Conservation (phyloP, 352 stramenopile genomes). For the Phytophthora meadii region DNA sequence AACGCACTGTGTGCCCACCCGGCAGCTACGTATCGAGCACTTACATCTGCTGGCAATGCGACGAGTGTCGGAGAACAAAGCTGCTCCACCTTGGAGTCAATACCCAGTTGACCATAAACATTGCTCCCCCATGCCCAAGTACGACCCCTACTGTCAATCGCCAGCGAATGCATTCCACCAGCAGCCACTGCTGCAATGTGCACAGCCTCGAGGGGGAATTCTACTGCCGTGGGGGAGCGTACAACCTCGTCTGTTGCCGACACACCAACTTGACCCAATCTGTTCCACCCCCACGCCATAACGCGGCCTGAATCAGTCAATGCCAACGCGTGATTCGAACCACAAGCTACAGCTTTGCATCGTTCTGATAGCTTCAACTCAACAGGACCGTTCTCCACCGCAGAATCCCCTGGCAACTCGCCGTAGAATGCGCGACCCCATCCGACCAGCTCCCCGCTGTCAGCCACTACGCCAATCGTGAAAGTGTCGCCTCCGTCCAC, state of each 20-base stretch:
- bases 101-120: slow-evolving; percentile 61
- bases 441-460: slow-evolving; percentile 45
- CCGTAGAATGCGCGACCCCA: slow-evolving; percentile 79
- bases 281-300: slow-evolving; percentile 68
- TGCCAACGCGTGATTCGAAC: slow-evolving; percentile 63
- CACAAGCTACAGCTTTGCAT: slow-evolving; percentile 57
- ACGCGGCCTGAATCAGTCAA: slow-evolving; percentile 48
- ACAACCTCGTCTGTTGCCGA: slow-evolving; percentile 17
- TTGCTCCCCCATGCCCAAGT: slow-evolving; percentile 81
- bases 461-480: slow-evolving; percentile 45
- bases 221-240: slow-evolving; percentile 32
- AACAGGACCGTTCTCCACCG: neutral
- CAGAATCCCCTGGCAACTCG: slow-evolving; percentile 38
- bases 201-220: slow-evolving; percentile 24
- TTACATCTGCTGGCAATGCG: slow-evolving; percentile 6
- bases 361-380: slow-evolving; percentile 31
- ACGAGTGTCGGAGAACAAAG: slow-evolving; percentile 17
- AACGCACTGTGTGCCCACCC: slow-evolving; percentile 66
- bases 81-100: slow-evolving; percentile 13
- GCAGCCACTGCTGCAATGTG: slow-evolving; percentile 41
- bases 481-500: slow-evolving; percentile 67
- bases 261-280: slow-evolving; percentile 42
- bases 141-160: slow-evolving; percentile 39
- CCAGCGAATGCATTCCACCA: slow-evolving; percentile 71
- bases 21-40: slow-evolving; percentile 37